A percentile compares a stretch with the other conserved stretches of the same genome.
These are phyloP conservation scores for Corallochytrium limacisporum DNA, from an alignment of 78 protist species.

Conservation along the genomic window DNA sequence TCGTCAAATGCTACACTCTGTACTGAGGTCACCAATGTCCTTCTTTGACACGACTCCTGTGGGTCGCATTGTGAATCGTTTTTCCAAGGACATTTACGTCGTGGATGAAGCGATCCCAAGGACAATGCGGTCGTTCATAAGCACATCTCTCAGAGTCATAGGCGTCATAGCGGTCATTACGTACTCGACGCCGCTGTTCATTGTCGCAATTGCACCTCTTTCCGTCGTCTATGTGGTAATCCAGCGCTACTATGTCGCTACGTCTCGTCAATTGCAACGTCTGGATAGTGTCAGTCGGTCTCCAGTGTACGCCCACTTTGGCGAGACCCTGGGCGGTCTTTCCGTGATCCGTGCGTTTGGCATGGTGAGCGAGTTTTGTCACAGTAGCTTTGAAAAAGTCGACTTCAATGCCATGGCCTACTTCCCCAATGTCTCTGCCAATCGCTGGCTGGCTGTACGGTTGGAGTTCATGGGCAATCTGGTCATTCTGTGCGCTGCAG, in stretches of 20 bases:
- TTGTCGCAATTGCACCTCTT: constrained; percentile 33
- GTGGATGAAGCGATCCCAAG: constrained; percentile 28
- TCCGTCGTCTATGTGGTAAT: constrained; percentile 18
- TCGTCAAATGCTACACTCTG: background rate
- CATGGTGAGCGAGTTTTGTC: background rate
- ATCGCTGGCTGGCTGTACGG: constrained; percentile 64
- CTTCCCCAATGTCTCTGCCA: constrained; percentile 8
- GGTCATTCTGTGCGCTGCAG: constrained; percentile 24
- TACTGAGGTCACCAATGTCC: constrained; percentile 64
- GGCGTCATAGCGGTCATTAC: constrained; percentile 28
- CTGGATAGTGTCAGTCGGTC: constrained; percentile 21
- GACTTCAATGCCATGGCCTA: constrained; percentile 8
- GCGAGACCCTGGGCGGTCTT: constrained; percentile 32
- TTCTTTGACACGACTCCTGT: constrained; percentile 94
- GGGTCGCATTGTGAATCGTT: constrained; percentile 93
- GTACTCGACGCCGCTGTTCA: constrained; percentile 37
- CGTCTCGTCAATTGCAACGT: constrained; percentile 27
- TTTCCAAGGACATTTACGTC: constrained; percentile 52
- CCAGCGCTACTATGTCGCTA: constrained; percentile 21
- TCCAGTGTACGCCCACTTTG: constrained; percentile 36
- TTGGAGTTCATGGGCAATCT: constrained; percentile 34
- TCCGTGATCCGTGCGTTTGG: constrained; percentile 26
- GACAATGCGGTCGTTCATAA: background rate
- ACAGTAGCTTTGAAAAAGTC: too few relatives aligned
- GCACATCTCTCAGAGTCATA: constrained; percentile 1